These are phyloP conservation scores for Straminergon stramineum DNA, from an alignment of 225 moss, liverwort and hornwort genomes.

Conservation along the genomic window DNA sequence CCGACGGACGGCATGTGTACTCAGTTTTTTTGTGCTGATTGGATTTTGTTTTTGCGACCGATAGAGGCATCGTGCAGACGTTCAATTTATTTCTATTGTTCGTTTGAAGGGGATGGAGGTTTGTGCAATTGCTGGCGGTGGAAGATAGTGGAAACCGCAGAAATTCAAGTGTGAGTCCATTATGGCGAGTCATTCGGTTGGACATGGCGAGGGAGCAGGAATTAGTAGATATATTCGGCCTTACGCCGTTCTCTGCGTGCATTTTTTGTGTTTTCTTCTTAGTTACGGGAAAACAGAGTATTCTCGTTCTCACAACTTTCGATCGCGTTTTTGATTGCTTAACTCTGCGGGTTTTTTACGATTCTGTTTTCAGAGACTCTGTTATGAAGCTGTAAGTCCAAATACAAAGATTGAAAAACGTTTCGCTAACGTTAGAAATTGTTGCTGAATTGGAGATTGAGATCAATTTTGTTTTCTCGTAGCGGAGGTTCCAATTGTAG, in stretches of 20 bases:
- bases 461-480: neutral
- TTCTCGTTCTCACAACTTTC: neutral
- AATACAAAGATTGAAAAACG: neutral
- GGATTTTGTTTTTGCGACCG: too few species aligned
- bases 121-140: neutral
- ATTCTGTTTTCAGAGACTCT: neutral
- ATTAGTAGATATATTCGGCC: neutral
- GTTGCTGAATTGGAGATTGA: neutral
- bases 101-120: neutral
- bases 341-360: too few species aligned
- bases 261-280: neutral
- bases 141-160: neutral
- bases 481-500: neutral
- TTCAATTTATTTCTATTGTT: neutral
- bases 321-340: neutral
- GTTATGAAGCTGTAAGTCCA: neutral
- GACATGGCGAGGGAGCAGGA: neutral
- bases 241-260: neutral
- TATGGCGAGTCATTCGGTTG: neutral
- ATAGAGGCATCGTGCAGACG: neutral
- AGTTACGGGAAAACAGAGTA: neutral
- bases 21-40: too few species aligned
- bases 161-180: neutral
- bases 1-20: neutral
- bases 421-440: neutral